Conservation (phyloP, 768 basidiomycete genomes). For the Roridomyces roridus region DNA sequence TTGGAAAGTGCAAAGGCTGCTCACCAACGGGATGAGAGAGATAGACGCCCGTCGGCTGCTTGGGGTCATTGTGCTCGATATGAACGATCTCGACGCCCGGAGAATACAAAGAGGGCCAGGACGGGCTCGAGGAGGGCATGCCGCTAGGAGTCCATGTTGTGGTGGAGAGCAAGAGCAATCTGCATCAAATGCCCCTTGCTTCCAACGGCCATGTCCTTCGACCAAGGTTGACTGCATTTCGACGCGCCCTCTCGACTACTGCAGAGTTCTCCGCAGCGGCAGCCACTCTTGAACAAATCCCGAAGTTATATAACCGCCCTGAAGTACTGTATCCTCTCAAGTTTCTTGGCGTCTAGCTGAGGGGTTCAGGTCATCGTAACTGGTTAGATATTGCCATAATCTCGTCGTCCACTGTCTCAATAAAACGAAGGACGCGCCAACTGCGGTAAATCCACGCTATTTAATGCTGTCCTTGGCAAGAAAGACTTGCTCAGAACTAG, state of each 20-base stretch:
- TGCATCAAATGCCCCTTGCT: too few relatives aligned
- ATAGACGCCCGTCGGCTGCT: slow-evolving; percentile 49
- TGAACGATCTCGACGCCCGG: slow-evolving; percentile 55
- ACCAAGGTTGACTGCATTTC: neutral
- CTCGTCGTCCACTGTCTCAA: neutral
- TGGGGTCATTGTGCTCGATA: slow-evolving; percentile 44
- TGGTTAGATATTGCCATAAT: slow-evolving; percentile 33
- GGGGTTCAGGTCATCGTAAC: slow-evolving; percentile 50
- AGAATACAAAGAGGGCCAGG: slow-evolving; percentile 59
- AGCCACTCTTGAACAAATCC: slow-evolving; percentile 42
- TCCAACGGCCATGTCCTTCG: slow-evolving; percentile 1
- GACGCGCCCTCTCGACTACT: slow-evolving; percentile 20
- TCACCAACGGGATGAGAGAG: slow-evolving; percentile 47
- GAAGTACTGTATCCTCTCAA: slow-evolving; percentile 39
- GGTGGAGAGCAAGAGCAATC: slow-evolving; percentile 8
- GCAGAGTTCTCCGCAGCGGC: slow-evolving; percentile 50
- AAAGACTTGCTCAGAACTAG: slow-evolving; percentile 65
- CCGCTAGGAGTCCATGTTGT: slow-evolving; percentile 7
- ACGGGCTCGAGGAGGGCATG: slow-evolving; percentile 27
- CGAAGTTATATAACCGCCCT: slow-evolving; percentile 47
- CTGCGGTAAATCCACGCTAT: slow-evolving; percentile 75
- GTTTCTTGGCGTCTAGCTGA: neutral
- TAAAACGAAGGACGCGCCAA: slow-evolving; percentile 70
- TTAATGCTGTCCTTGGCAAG: slow-evolving; percentile 71
- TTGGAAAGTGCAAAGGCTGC: neutral